Base-by-base conservation (phyloP, 371 early-diverging fungal species). In the Umbelopsis sp. region DNA sequence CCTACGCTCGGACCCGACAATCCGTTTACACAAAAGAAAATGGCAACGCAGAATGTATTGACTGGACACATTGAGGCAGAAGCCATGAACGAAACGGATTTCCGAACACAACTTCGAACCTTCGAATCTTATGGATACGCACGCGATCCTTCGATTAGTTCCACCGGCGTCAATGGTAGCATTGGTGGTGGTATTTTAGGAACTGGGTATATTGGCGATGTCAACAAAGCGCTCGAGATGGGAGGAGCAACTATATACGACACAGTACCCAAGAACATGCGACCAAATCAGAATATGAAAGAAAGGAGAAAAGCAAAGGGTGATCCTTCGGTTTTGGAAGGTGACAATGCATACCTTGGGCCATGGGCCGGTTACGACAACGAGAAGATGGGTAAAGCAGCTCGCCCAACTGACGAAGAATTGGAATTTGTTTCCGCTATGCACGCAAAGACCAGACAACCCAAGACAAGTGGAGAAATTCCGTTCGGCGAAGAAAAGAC, bases 341-440 rank as follows among this genome's bases (percentile, higher is more conserved):
- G 93, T 14, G 92, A 91, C 6, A 81, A 87, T 75, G 91, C 93
- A 18, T 97, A 93, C 73, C 85, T 85, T 65, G 99, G 99, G 0
- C 99, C 98, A 8, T 98, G 98, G 99, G 97, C 97, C 4, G 94
- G 96, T 3, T 97, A 91, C 73, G 93, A 93, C 63, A 93, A 88
- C 57, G 97, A 97, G 69, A 78, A 86, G 5, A 79, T 84, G 37
- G 92, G 88, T 4, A 76, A 80, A 53, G 38, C 80, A 9, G 76
- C 77, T 20, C 94, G 91, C 2, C 88, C 89, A 0, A 80, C 90
- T 22, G 83, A 84, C 50, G 89, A 89, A 57, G 79, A 84, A 57
- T 51, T 65, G 25, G 83, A 75, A 16, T 81, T 72, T 63, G 74
- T 69, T 14, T 25, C 70, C 24, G 69, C 69, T 53, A 63, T 63